phyloP scores from a whole-genome alignment of 2,329 filamentous ascomycete genomes.

The Seiridium unicorne region DNA sequence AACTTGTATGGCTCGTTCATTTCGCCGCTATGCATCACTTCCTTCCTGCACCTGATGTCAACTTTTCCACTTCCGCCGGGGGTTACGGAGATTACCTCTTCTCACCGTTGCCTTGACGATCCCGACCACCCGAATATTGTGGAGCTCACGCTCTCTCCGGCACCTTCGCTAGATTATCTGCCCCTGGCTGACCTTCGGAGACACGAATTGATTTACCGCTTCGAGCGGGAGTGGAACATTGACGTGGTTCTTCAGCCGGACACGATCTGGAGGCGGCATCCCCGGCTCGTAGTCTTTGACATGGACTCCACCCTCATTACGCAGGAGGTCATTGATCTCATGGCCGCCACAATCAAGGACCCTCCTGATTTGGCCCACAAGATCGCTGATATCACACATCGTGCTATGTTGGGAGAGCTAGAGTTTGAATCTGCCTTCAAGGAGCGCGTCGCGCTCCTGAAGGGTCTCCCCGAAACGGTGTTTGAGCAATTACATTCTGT shows the following conservation, averaged over 20 bases:
- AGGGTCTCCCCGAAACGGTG: conserved; percentile 74
- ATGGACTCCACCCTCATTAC: conserved; percentile 98
- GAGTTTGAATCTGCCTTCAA: conserved; percentile 85
- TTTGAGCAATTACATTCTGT: conserved; percentile 74
- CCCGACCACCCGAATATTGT: conserved; percentile 61
- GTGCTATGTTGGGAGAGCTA: conserved; percentile 93
- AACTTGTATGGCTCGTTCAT: conserved; percentile 66
- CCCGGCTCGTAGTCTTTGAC: conserved; percentile 89
- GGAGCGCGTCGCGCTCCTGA: conserved; percentile 76
- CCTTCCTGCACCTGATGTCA: conserved; percentile 65
- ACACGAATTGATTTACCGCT: conserved; percentile 78
- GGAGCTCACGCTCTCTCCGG: conserved; percentile 62
- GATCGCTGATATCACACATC: conserved; percentile 85
- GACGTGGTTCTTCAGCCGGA: conserved; percentile 78
- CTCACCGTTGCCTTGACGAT: conserved; percentile 64
- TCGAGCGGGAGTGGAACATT: conserved; percentile 86
- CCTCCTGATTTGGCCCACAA: conserved; percentile 71
- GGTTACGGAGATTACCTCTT: conserved; percentile 54
- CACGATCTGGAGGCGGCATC: conserved; percentile 72
- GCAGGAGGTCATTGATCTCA: conserved; percentile 95
- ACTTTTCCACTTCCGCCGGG: conserved; percentile 55
- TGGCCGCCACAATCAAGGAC: conserved; percentile 74
- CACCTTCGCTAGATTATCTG: conserved; percentile 61
- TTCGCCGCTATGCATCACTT: conserved; percentile 63
- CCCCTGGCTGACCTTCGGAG: conserved; percentile 69